Evolutionary conservation across 305 asterid genomes (phyloP), one percentile per base, ranked within the genome.

Genomic region (Solanum hybrid): DNA sequence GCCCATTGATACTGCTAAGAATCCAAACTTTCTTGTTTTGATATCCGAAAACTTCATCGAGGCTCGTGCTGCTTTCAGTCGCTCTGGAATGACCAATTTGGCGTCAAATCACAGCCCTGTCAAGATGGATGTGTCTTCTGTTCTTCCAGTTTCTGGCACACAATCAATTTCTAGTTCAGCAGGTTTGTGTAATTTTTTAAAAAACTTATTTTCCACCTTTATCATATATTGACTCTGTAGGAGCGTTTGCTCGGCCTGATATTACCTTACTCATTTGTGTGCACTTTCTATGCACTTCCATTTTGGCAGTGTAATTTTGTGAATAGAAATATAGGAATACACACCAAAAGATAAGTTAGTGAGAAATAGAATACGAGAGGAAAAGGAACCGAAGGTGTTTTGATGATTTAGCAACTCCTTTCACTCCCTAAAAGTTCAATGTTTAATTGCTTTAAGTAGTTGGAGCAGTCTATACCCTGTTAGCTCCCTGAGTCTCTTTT

Each of bases 1-100:
- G 33, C 93, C 96, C 87, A 92, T 95, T 87, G 99, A 97, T 89
- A 94, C 88, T 85, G 89, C 89, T 71, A 98, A 97, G 94, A 98
- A 97, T 91, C 98, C 99, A 86, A 93, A 95, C 91, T 96, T 95
- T 93, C 99, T 98, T 91, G 95, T 98, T 91, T 97, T 97, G 86
- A 95, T 98, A 87, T 95, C 99, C 39, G 99, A 98, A 89, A 94
- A 93, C 91, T 95, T 98, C 90, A 90, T 92, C 90, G 99, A 98
- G 92, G 99, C 97, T 83, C 92, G 97, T 89, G 91, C 97, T 92
- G 95, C 96, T 89, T 91, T 97, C 89, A 94, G 94, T 92, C 93
- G 96, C 89, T 86, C 98, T 88, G 98, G 97, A 90, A 91, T 95
- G 90, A 85, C 96, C 90, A 94, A 84, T 90, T 89, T 97, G 89